Conservation (phyloP, 2,329 filamentous ascomycete species). For the Hymenoscyphus occultus region DNA sequence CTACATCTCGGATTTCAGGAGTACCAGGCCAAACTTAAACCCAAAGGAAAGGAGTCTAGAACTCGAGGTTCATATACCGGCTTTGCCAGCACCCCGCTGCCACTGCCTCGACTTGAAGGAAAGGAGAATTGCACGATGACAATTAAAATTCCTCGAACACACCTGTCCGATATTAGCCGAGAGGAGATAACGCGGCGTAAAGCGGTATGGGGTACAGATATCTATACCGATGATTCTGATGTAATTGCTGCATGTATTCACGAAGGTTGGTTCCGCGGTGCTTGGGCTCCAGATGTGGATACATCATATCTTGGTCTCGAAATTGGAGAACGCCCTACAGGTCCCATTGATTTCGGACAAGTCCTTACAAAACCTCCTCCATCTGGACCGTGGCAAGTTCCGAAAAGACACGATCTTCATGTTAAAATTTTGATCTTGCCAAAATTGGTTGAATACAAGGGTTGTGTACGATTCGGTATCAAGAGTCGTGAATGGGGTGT, state of each 20-base stretch:
- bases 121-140: slow-evolving; percentile 84
- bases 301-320: slow-evolving; percentile 61
- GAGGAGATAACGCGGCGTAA: slow-evolving; percentile 80
- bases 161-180: slow-evolving; percentile 65
- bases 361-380: slow-evolving; percentile 53
- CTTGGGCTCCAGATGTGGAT: slow-evolving; percentile 79
- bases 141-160: slow-evolving; percentile 78
- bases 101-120: slow-evolving; percentile 68
- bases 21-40: slow-evolving; percentile 67
- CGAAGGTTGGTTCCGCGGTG: slow-evolving; percentile 85
- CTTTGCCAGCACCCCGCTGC: slow-evolving; percentile 31
- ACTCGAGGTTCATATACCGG: slow-evolving; percentile 31
- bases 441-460: slow-evolving; percentile 70
- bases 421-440: slow-evolving; percentile 85
- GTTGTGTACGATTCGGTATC: slow-evolving; percentile 75
- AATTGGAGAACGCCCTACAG: slow-evolving; percentile 34
- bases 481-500: slow-evolving; percentile 76
- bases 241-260: slow-evolving; percentile 91
- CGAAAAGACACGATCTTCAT: slow-evolving; percentile 73
- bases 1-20: slow-evolving; percentile 81
- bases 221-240: slow-evolving; percentile 96
- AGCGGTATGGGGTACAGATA: slow-evolving; percentile 86
- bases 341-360: slow-evolving; percentile 37
- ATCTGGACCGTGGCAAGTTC: slow-evolving; percentile 61
- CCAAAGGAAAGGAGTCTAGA: slow-evolving; percentile 30